A percentile compares a stretch with the other conserved stretches of the same genome.
These are phyloP conservation scores for Aspergillus hiratsukae DNA, from an alignment of 2,329 filamentous ascomycete species.

Conservation along the genomic window DNA sequence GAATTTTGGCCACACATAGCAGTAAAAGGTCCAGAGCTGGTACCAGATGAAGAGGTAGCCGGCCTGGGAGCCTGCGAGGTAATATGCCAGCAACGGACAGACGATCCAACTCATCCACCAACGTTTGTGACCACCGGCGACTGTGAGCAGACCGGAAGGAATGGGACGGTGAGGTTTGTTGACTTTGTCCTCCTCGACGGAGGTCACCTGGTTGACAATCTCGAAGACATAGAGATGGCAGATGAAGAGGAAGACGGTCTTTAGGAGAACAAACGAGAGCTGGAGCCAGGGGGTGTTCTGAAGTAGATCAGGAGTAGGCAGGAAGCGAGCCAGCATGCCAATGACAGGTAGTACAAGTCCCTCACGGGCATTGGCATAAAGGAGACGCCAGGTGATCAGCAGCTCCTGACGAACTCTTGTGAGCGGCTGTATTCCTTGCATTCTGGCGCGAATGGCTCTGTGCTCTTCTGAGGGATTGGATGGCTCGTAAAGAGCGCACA, in stretches of 20 bases:
- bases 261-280: not conserved
- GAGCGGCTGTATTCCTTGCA: not conserved
- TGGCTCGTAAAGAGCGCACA: not conserved
- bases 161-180: constrained; percentile 4
- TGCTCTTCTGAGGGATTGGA: not conserved
- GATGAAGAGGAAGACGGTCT: constrained; percentile 1
- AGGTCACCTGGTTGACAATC: constrained; percentile 4
- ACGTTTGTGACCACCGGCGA: not conserved
- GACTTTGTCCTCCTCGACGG: not conserved
- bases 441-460: not conserved
- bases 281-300: not conserved
- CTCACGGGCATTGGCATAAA: constrained; percentile 1
- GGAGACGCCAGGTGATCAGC: constrained; percentile 1
- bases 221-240: constrained; percentile 6
- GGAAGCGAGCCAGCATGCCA: constrained; percentile 2
- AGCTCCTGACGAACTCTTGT: not conserved
- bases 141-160: constrained; percentile 1
- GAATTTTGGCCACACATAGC: constrained; percentile 6
- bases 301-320: constrained; percentile 1
- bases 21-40: constrained; percentile 2
- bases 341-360: constrained; percentile 2
- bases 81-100: not conserved
- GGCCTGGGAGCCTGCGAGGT: not conserved
- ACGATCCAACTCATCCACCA: constrained; percentile 3
- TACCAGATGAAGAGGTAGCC: not conserved